Percentiles rank a stretch among this genome's conserved stretches.
Conservation (phyloP, 2,329 filamentous ascomycete genomes). For the Calonectria montana region DNA sequence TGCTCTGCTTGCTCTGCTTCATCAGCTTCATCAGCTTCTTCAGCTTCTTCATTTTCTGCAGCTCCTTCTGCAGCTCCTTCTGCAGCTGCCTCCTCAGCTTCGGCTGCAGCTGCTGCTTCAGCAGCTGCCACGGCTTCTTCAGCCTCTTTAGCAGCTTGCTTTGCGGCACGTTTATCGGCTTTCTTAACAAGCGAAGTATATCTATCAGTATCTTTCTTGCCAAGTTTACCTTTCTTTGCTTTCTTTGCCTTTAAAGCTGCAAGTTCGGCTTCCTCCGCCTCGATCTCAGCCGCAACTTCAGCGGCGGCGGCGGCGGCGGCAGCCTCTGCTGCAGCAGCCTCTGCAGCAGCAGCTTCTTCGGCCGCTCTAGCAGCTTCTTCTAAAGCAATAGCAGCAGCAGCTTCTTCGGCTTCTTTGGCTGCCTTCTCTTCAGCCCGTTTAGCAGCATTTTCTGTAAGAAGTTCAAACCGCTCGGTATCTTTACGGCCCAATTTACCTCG, state of each 20-base stretch:
- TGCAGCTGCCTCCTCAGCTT: conserved; percentile 32
- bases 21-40: conserved; percentile 40
- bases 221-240: conserved; percentile 48
- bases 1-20: conserved; percentile 43
- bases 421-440: conserved; percentile 36
- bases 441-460: conserved; percentile 38
- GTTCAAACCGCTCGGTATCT: conserved; percentile 36
- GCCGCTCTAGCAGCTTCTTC: conserved; percentile 5
- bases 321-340: background rate
- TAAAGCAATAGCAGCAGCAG: background rate
- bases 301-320: conserved; percentile 6
- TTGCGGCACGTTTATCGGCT: conserved; percentile 29
- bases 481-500: conserved; percentile 39
- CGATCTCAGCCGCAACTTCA: conserved; percentile 25
- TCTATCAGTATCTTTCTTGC: conserved; percentile 38
- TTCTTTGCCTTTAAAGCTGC: conserved; percentile 51
- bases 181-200: conserved; percentile 27
- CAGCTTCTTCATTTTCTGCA: conserved; percentile 30
- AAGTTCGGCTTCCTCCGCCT: conserved; percentile 55
- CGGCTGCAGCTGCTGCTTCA: conserved; percentile 42
- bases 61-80: conserved; percentile 35
- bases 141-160: conserved; percentile 21
- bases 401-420: background rate
- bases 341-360: conserved; percentile 50
- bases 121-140: conserved; percentile 23